Conservation (phyloP, 2,329 filamentous ascomycete genomes). For the Talaromyces sp. region DNA sequence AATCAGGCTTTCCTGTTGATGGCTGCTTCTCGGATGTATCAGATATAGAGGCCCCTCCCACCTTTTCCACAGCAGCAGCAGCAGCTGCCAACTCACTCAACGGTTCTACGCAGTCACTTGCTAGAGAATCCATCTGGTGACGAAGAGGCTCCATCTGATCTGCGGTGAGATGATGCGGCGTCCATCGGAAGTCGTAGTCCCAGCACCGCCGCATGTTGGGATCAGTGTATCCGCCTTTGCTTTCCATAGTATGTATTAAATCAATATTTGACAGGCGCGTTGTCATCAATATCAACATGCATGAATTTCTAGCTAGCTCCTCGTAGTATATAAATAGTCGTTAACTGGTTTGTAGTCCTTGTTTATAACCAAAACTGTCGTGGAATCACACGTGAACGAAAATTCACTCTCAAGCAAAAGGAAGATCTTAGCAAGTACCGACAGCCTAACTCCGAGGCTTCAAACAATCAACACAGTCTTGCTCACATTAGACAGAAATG, state of each 20-base stretch:
- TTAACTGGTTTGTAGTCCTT: neutral
- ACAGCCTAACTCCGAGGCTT: neutral
- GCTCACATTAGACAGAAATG: neutral
- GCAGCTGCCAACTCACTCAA: neutral
- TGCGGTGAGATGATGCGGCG: neutral
- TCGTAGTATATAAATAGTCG: neutral
- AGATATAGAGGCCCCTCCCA: constrained; percentile 2
- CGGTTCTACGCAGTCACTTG: neutral
- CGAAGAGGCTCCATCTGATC: constrained; percentile 3
- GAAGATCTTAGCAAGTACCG: neutral
- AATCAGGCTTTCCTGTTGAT: neutral
- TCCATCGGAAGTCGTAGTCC: constrained; percentile 4
- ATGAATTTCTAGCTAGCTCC: neutral
- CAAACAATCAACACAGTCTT: neutral
- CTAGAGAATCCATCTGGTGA: constrained; percentile 21
- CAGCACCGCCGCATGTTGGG: neutral
- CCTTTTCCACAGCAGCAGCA: neutral
- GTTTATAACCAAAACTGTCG: neutral
- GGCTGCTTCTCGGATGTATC: neutral
- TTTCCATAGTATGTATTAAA: neutral
- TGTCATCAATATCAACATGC: neutral
- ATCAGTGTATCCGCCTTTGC: neutral
- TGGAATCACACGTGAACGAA: neutral
- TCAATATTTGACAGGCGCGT: neutral
- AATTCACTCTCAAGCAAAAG: neutral